These are phyloP conservation scores for Zygosaccharomyces lentus DNA, from an alignment of 805 yeast genomes.

Conservation along the genomic window DNA sequence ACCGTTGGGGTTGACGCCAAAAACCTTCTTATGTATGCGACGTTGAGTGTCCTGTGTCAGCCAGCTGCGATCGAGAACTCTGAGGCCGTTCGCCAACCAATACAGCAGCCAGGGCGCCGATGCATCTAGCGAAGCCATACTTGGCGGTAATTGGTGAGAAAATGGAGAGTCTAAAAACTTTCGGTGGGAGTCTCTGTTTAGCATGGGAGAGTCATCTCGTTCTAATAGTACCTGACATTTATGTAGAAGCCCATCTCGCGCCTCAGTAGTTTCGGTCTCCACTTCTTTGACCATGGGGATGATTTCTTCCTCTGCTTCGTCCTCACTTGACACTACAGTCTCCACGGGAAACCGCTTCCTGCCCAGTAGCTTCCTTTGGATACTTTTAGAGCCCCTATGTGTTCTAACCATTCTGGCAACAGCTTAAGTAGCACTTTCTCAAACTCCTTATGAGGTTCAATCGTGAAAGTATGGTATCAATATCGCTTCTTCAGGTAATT, in stretches of 20 bases:
- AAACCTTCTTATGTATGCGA: conserved; percentile 32
- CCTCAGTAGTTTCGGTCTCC: conserved; percentile 31
- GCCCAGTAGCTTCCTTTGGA: conserved; percentile 17
- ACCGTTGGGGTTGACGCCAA: conserved; percentile 28
- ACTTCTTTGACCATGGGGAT: conserved; percentile 21
- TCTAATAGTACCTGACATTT: conserved; percentile 17
- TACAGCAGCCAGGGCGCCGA: conserved; percentile 89
- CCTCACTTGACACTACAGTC: conserved; percentile 9
- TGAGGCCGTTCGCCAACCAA: conserved; percentile 66
- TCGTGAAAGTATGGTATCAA: neutral
- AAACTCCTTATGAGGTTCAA: neutral
- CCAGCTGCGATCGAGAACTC: conserved; percentile 37
- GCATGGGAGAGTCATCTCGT: conserved; percentile 4
- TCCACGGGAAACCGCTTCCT: conserved; percentile 21
- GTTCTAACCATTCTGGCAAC: neutral
- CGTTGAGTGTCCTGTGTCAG: conserved; percentile 27
- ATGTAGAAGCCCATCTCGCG: conserved; percentile 24
- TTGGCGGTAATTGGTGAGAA: conserved; percentile 44
- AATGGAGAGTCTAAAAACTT: conserved; percentile 42
- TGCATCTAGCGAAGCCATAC: conserved; percentile 64
- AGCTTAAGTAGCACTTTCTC: neutral
- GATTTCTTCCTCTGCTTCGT: conserved; percentile 16
- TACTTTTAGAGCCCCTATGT: neutral
- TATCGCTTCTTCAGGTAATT: conserved; percentile 5
- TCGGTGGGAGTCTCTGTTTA: conserved; percentile 38